Base-by-base conservation (phyloP, 805 yeast genomes). In the Candida loeiensis region DNA sequence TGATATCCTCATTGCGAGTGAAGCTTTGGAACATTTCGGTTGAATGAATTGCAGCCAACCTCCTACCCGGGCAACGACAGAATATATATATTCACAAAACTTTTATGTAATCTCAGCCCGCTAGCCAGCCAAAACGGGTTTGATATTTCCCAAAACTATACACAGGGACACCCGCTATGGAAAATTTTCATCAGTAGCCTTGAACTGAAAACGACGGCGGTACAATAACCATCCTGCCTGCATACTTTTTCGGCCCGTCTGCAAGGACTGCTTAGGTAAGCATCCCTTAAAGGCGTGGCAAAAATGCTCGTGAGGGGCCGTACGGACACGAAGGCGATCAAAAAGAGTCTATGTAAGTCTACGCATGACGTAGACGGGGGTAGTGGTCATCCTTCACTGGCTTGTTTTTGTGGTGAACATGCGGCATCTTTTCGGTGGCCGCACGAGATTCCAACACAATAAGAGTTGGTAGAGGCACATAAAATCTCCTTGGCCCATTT, bases 121-220 rank as follows among this genome's bases (percentile, higher is more conserved):
- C 33, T 13, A 30, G 21, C 5, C 21, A 9, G 33, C 33, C 33
- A 17, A 30, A 30, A 30, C 17, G 21, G 33, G 33, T 18, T 30
- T 13, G n/a, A 9, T 30, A 30, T 14, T 30, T 30, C 33, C 33
- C 33, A 17, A 30, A 30, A 30, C 33, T 30, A 30, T 30, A 30
- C 33, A 16, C 33, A 30, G 33, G 33, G 33, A 15, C 21, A 30
- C 33, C 16, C 33, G 33, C 21, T 17, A 30, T 12, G 25, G 37
- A 34, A 34, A 34, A 24, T 22, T 34, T 34, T 34, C 22, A 17
- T 34, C 37, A 22, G 9, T 16, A 24, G 37, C 35, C 35, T 32
- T 24, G 19, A 34, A 25, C 30, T 21, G 17, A 34, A 34, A 34
- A 34, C 36, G 24, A 31, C 18, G 6, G 24, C 9, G 6, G 18